Percentiles rank a stretch among this genome's conserved stretches.
Conservation (phyloP, 192 early-diverging fungal genomes). For the Podila epicladia region DNA sequence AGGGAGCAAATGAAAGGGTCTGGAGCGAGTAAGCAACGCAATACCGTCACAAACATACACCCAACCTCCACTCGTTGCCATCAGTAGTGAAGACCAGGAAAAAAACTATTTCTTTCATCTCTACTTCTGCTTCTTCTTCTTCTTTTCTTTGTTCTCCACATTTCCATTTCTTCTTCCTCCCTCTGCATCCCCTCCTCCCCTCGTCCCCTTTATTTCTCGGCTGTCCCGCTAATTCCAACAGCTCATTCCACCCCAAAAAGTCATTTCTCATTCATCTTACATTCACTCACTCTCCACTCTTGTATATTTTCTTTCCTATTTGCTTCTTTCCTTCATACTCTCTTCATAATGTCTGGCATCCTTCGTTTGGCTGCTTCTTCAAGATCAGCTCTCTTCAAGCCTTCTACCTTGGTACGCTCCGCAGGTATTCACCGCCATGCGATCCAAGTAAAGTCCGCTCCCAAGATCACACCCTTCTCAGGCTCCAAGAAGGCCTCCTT, state of each 20-base stretch:
- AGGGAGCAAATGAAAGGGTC: too few species aligned
- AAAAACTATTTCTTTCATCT: background rate
- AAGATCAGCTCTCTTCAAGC: conserved; percentile 23
- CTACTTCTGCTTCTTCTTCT: conserved; percentile 2
- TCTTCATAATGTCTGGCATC: conserved; percentile 45
- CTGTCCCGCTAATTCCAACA: background rate
- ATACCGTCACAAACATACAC: too few species aligned
- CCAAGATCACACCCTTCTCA: conserved; percentile 3
- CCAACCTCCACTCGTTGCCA: too few species aligned
- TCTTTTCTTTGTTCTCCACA: conserved; percentile 3
- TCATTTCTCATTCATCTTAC: background rate
- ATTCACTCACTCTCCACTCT: background rate
- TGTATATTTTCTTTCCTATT: background rate
- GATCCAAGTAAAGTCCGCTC: conserved; percentile 8
- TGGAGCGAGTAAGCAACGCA: too few species aligned
- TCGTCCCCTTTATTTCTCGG: background rate
- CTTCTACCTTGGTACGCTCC: conserved; percentile 21
- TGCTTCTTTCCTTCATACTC: too few species aligned
- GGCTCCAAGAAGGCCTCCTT: conserved; percentile 2
- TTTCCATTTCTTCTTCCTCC: too few species aligned
- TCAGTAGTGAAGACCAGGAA: too few species aligned
- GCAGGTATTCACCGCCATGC: conserved; percentile 44
- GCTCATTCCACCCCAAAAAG: background rate
- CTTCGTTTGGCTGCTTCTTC: conserved; percentile 38
- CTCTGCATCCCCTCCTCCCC: background rate